Evolutionary conservation across 768 basidiomycete species (phyloP).

Genomic region (Hericium alpestre): DNA sequence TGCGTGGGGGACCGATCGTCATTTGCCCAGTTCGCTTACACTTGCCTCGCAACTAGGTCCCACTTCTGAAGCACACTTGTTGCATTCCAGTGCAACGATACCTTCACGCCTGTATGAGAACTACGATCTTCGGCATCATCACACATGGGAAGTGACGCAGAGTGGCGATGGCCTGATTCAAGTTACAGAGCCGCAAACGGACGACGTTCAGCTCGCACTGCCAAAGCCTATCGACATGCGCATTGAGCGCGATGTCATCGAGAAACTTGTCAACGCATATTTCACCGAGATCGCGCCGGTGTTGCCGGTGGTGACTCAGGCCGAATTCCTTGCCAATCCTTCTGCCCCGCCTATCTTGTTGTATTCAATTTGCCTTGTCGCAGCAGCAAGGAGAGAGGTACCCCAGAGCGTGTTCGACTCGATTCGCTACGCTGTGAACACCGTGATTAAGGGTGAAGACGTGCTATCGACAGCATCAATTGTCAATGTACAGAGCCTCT

Average conservation of each 20-base stretch:
- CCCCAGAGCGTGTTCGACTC: slow-evolving; percentile 83
- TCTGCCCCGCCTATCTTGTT: slow-evolving; percentile 74
- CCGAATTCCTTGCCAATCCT: slow-evolving; percentile 72
- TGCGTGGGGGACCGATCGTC: slow-evolving; percentile 14
- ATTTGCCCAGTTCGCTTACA: neutral
- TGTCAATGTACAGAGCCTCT: slow-evolving; percentile 77
- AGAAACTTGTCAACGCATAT: slow-evolving; percentile 82
- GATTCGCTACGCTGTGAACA: slow-evolving; percentile 79
- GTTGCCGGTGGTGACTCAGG: slow-evolving; percentile 79
- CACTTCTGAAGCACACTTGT: slow-evolving; percentile 73
- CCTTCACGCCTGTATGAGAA: slow-evolving; percentile 77
- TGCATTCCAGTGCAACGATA: slow-evolving; percentile 84
- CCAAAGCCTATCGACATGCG: slow-evolving; percentile 61
- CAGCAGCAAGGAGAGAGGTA: slow-evolving; percentile 75
- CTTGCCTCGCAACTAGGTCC: slow-evolving; percentile 38
- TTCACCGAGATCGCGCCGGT: slow-evolving; percentile 84
- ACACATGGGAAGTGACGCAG: slow-evolving; percentile 77
- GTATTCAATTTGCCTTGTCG: slow-evolving; percentile 90
- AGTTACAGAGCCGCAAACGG: slow-evolving; percentile 51
- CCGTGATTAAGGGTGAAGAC: slow-evolving; percentile 80
- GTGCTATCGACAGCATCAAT: slow-evolving; percentile 80
- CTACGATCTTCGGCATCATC: slow-evolving; percentile 82
- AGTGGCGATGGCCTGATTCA: slow-evolving; percentile 83
- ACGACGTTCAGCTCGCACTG: slow-evolving; percentile 43
- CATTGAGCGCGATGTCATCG: slow-evolving; percentile 68